Evolutionary conservation across 2,329 filamentous ascomycete species (phyloP), one percentile per base, ranked within the genome.

Genomic region (Cryphonectria nitschkei): DNA sequence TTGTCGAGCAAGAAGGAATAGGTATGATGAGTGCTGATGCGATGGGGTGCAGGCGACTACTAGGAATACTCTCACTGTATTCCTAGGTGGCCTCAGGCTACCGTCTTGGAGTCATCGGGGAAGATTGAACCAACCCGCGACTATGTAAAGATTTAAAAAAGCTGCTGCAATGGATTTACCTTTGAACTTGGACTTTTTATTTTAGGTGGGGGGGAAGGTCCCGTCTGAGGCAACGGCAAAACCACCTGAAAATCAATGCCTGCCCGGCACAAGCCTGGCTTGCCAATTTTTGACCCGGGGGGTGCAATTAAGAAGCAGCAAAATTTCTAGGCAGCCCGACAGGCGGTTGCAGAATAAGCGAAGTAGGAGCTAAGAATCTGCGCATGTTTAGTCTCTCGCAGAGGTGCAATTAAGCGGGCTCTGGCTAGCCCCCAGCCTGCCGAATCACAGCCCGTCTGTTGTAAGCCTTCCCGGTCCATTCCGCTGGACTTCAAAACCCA

Each of bases 31-130:
- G 82, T 82, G 70, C 72, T 75, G 74, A 75, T 70, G 70, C 68
- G 70, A 64, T 70, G 71, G 70, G 74, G 65, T 73, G 75, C 22
- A 50, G 84, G 78, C 85, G 85, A 86, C 89, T 89, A 88, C 89
- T 90, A 92, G 89, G 92, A 90, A 91, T 88, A 84, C 87, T 90
- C 87, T 88, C 88, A 89, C 86, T 65, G 63, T 87, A 91, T 91
- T 91, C 90, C 91, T 90, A 92, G 90, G 92, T 89, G 87, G 81
- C 83, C 85, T 81, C 83, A 82, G 90, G 85, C 93, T 95, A 93
- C 87, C 90, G 87, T 78, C 79, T 78, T 81, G 63, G 34, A 65
- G 82, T 86, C 88, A 90, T 90, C 88, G 85, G 86, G 75, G 74
- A 41, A 75, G 63, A 67, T 63, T 26, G 60, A 66, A 62, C n/a